Percentiles rank a stretch among this genome's conserved stretches.
Evolutionary conservation across 768 basidiomycete species (phyloP).

Genomic region (Lactifluus pinguis): DNA sequence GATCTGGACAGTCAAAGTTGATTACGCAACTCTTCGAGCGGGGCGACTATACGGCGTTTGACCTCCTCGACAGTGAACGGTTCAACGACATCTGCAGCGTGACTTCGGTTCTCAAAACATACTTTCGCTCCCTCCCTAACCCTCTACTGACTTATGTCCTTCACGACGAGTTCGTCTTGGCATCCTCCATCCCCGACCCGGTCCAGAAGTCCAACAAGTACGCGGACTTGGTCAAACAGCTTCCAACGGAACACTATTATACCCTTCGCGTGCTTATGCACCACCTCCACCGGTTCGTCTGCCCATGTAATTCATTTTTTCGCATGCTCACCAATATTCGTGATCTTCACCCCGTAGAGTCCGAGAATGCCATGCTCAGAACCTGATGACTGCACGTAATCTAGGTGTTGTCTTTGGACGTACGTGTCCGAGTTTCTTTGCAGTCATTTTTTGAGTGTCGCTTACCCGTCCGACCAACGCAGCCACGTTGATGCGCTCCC

Average conservation of each 20-base stretch:
- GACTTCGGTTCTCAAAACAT: constrained; percentile 93
- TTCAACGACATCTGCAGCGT: constrained; percentile 98
- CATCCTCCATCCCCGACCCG: constrained; percentile 60
- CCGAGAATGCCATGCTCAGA: constrained; percentile 55
- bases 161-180: constrained; percentile 82
- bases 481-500: constrained; percentile 94
- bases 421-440: constrained; percentile 36
- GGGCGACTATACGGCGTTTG: constrained; percentile 83
- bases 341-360: constrained; percentile 33
- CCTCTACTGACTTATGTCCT: constrained; percentile 87
- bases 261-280: constrained; percentile 77
- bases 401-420: constrained; percentile 97
- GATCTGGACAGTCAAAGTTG: constrained; percentile 80
- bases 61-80: constrained; percentile 73
- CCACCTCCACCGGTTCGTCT: constrained; percentile 71
- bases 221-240: constrained; percentile 57
- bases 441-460: background rate
- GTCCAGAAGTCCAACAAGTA: constrained; percentile 50
- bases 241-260: constrained; percentile 83
- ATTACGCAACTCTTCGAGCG: constrained; percentile 94
- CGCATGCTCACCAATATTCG: background rate
- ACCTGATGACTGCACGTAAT: constrained; percentile 93
- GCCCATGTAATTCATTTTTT: background rate
- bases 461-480: constrained; percentile 10
- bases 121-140: constrained; percentile 86